phyloP scores from a whole-genome alignment of 2,329 filamentous ascomycete species.

The Fusarium goolgardi region DNA sequence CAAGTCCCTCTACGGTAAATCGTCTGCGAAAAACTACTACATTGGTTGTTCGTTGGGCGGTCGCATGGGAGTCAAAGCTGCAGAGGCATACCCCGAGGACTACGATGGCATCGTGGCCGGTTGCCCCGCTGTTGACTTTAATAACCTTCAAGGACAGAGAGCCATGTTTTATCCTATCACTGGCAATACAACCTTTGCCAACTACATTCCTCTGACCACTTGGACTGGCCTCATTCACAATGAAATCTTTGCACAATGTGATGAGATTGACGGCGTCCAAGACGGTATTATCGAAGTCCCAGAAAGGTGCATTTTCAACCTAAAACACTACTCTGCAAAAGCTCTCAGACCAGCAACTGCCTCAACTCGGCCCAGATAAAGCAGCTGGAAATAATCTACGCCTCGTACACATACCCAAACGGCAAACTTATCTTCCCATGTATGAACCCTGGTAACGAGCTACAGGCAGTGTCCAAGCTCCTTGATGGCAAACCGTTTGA shows the following conservation, averaged over 20 bases:
- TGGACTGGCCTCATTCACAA: slow-evolving; percentile 50
- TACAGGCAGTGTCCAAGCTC: slow-evolving; percentile 13
- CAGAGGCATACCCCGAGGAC: slow-evolving; percentile 65
- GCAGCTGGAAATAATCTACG: slow-evolving; percentile 20
- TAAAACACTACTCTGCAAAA: slow-evolving; percentile 53
- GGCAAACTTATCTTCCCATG: slow-evolving; percentile 31
- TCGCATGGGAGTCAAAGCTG: slow-evolving; percentile 66
- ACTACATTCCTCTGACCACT: slow-evolving; percentile 5
- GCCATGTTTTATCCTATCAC: slow-evolving; percentile 33
- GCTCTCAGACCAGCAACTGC: background rate
- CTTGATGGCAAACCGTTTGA: slow-evolving; percentile 20
- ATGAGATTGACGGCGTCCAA: slow-evolving; percentile 59
- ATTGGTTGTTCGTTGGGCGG: slow-evolving; percentile 70
- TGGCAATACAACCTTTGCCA: background rate
- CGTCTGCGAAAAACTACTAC: slow-evolving; percentile 62
- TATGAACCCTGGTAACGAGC: slow-evolving; percentile 31
- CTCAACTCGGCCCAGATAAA: slow-evolving; percentile 7
- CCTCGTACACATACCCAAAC: slow-evolving; percentile 15
- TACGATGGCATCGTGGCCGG: slow-evolving; percentile 64
- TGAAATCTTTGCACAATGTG: slow-evolving; percentile 63
- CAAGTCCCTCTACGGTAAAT: slow-evolving; percentile 57
- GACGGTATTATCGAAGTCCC: slow-evolving; percentile 64
- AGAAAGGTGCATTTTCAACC: slow-evolving; percentile 58
- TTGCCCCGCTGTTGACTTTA: slow-evolving; percentile 60
- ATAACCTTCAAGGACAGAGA: slow-evolving; percentile 51